Evolutionary conservation across 148 eudicot species (phyloP), one percentile per base, ranked within the genome.

Genomic region (Amaranthus palmeri): DNA sequence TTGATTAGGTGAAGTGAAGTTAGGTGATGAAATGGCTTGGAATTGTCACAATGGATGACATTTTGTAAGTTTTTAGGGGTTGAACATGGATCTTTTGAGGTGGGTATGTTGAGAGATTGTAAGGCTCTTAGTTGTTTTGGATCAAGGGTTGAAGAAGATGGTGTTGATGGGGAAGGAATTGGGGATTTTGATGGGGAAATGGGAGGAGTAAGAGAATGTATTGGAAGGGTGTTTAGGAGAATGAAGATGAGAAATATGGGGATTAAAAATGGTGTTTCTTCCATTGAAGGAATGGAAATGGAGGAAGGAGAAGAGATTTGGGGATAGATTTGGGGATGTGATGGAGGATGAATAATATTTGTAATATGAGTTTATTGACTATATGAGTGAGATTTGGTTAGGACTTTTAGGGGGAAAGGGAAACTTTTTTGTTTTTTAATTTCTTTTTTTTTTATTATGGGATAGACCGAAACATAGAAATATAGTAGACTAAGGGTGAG

Each of bases 41-140:
- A 15, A 74, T 42, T 42, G 83, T 88, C 90, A 64, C 97, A 92
- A 25, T 76, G 41, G 76, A 85, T 72, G 83, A 81, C 64, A 72
- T 76, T 77, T 25, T 25, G 36, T 25, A 25, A 70, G 85, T 18
- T 54, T 42, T 61, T 2, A 79, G 36, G 83, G 48, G 76, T 67
- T 0, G 88, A 74, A 81, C 96, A 93, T 8, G 98, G 97, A 81
- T 88, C 85, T 55, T 81, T 83, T 43, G 81, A 51, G 36, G 83
- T 86, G 52, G 93, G 87, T 73, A 90, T 46, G 69, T 82, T 78
- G 61, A 88, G 90, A 69, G 91, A 87, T 67, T 88, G 82, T 63
- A 90, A 88, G 73, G 96, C 96, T 73, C 63, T 73, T 43, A 88
- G 65, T 65, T 92, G 93, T 68, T 83, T 90, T 3, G 93, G 97